These are phyloP conservation scores for Syzygium grande DNA, from an alignment of 345 rosid species.

Conservation along the genomic window DNA sequence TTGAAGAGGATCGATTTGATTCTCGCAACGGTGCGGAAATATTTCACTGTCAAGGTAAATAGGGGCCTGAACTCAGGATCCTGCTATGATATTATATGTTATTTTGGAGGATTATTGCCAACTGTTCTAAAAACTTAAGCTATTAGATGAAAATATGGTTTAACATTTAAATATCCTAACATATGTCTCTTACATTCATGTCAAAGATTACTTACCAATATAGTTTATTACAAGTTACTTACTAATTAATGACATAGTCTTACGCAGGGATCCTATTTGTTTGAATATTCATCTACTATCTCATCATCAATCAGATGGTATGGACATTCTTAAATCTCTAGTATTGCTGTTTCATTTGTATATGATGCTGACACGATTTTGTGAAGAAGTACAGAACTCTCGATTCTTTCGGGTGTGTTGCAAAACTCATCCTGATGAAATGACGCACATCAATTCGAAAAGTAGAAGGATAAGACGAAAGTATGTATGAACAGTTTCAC, in stretches of 20 bases:
- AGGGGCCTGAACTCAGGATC: no score
- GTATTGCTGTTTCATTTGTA: neutral
- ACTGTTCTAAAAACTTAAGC: no score
- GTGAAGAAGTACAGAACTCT: neutral
- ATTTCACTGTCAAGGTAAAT: no score
- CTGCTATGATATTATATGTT: no score
- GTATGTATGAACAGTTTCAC: neutral
- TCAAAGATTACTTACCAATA: neutral
- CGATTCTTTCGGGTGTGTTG: neutral
- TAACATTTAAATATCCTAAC: no score
- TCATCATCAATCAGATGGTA: neutral
- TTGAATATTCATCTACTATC: neutral
- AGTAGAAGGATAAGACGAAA: neutral
- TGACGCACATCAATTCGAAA: neutral
- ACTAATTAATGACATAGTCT: neutral
- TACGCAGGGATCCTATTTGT: neutral
- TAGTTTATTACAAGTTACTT: neutral
- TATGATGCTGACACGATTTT: neutral
- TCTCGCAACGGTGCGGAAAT: neutral
- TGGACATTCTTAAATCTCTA: neutral
- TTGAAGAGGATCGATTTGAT: neutral
- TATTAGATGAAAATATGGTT: no score
- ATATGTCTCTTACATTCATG: no score
- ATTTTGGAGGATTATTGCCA: no score
- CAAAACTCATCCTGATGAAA: neutral